phyloP scores from a whole-genome alignment of 73 alveolate genomes.

The Tetrahymena thermophila region DNA sequence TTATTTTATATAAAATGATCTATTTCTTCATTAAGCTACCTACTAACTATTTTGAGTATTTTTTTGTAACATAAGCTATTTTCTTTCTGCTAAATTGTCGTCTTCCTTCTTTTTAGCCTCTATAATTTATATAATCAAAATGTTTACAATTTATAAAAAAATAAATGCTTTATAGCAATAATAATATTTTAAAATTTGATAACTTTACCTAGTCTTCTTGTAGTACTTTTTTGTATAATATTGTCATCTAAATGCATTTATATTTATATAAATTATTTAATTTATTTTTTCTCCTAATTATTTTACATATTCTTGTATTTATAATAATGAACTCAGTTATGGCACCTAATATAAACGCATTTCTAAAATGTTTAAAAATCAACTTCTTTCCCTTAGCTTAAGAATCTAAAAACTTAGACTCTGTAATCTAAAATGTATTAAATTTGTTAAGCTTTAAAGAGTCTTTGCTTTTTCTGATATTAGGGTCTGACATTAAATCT shows the following conservation, averaged over 20 bases:
- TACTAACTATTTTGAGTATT: not conserved
- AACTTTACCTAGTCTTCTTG: not conserved
- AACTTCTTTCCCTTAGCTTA: not conserved
- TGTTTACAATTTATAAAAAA: not conserved
- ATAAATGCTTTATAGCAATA: too few species aligned
- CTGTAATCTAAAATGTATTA: not conserved
- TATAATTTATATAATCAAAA: not conserved
- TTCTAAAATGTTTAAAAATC: not conserved
- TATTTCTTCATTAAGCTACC: not conserved
- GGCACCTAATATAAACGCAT: not conserved
- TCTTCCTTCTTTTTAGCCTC: not conserved
- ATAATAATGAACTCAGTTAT: not conserved
- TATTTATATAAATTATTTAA: not conserved
- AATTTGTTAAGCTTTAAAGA: not conserved
- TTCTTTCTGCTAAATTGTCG: not conserved
- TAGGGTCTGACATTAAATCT: not conserved
- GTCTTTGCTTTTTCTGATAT: not conserved
- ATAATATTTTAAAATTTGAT: not conserved
- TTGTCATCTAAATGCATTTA: not conserved
- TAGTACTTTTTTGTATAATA: not conserved
- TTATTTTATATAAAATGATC: not conserved
- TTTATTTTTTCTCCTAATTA: not conserved
- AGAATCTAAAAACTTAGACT: not conserved
- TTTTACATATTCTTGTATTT: not conserved
- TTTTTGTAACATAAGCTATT: not conserved